Base-by-base conservation (phyloP, 371 early-diverging fungal genomes). In the Mortierella polycephala region DNA sequence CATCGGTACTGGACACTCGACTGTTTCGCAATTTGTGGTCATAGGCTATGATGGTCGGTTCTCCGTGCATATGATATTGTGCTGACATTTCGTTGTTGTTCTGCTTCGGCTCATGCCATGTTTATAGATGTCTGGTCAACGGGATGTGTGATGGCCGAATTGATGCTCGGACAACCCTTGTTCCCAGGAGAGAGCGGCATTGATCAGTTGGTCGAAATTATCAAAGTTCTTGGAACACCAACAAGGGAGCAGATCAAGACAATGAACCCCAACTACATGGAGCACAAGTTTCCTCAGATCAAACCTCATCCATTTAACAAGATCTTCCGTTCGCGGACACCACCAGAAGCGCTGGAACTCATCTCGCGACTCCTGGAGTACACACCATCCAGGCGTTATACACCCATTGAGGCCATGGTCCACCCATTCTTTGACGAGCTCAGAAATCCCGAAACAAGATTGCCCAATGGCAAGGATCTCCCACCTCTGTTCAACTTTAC, bases 131-230 rank as follows among this genome's bases (percentile, higher is more conserved):
- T 99, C 30, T 99, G 99, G 99, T 98, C 99, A 21, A 88, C 97
- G 7, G 99, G 98, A 37, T 99, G 99, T 81, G 99, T 99, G n/a
- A 97, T 99, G 94, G 98, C 98, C 8, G 99, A 99, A 86, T 86
- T 99, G 64, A 94, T 98, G 89, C 88, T 96, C 37, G 93, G 96
- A 53, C 95, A 94, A 80, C 99, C 99, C 13, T 82, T 99, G 52
- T 99, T 99, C 89, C 96, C 98, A 9, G 99, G 99, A 21, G 99
- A 99, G 83, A 96, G 96, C 63, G 98, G 98, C 57, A 98, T 99
- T 64, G 99, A 99, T 82, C 99, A 99, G 85, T 85, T 99, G 47
- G 99, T 99, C 13, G 99, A 99, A 84, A 99, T 99, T 75, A 99
- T 99, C 88, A 98, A 98, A 84, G 95, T 98, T 1, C 89, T 99